A percentile compares a stretch with the other conserved stretches of the same genome.
Evolutionary conservation across 148 eudicot genomes (phyloP).

Genomic region (Fagopyrum tataricum): DNA sequence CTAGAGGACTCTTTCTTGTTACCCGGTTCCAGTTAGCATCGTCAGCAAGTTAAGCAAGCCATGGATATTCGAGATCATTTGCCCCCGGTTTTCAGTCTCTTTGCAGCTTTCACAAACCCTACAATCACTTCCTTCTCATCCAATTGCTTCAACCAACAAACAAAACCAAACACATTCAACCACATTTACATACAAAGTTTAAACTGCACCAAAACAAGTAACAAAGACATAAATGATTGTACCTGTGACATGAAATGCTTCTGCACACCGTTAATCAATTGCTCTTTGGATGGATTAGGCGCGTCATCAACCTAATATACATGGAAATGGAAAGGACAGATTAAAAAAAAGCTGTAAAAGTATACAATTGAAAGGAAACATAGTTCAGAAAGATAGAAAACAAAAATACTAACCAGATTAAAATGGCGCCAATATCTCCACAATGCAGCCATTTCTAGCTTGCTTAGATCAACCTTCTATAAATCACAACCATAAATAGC

Average conservation of each 20-base stretch:
- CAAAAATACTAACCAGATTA: conserved; percentile 49
- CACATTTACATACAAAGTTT: not conserved
- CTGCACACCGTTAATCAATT: conserved; percentile 59
- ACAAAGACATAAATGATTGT: not conserved
- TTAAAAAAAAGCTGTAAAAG: not conserved
- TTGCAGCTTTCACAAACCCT: conserved; percentile 61
- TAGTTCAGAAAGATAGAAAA: not conserved
- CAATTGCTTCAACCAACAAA: conserved; percentile 38
- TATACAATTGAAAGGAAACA: not conserved
- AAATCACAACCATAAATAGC: not conserved
- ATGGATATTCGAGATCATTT: conserved; percentile 24
- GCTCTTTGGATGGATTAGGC: conserved; percentile 62
- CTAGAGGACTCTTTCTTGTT: conserved; percentile 11
- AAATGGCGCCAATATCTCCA: conserved; percentile 71
- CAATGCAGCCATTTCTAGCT: conserved; percentile 57
- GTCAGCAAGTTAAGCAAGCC: not conserved
- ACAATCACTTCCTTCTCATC: conserved; percentile 64
- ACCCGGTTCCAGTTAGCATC: conserved; percentile 10
- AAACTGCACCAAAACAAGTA: conserved; percentile 4
- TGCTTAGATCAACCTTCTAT: conserved; percentile 64
- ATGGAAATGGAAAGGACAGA: not conserved
- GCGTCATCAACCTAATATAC: conserved; percentile 37
- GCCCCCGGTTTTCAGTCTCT: conserved; percentile 53
- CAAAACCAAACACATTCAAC: not conserved
- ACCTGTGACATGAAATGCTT: conserved; percentile 73